Evolutionary conservation across 2,329 filamentous ascomycete species (phyloP).

Genomic region (Xylariaceae sp.): DNA sequence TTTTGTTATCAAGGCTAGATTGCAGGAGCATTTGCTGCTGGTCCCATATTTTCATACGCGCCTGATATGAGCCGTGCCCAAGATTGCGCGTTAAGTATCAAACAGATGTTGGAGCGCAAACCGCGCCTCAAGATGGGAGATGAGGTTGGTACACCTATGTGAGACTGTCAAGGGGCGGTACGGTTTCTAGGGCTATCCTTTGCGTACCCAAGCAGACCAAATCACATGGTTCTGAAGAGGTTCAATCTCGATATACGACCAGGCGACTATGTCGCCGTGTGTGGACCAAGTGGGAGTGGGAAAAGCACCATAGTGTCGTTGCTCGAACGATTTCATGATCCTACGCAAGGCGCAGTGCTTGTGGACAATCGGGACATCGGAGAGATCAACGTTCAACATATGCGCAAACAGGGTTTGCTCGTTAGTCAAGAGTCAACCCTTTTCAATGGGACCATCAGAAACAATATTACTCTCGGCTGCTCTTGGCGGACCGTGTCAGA

Average conservation of each 20-base stretch:
- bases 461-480: too few relatives aligned
- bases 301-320: slow-evolving; percentile 37
- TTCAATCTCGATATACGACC: slow-evolving; percentile 28
- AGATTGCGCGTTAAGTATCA: too few relatives aligned
- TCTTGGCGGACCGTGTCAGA: too few relatives aligned
- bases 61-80: too few relatives aligned
- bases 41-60: too few relatives aligned
- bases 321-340: slow-evolving; percentile 52
- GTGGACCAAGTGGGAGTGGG: slow-evolving; percentile 37
- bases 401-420: slow-evolving; percentile 40
- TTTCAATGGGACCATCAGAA: too few relatives aligned
- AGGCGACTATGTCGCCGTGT: slow-evolving; percentile 37
- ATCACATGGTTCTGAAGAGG: slow-evolving; percentile 22
- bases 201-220: slow-evolving; percentile 41
- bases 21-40: too few relatives aligned
- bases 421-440: slow-evolving; percentile 33
- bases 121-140: too few relatives aligned
- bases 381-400: slow-evolving; percentile 39
- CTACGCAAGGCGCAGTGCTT: slow-evolving; percentile 41
- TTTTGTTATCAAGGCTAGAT: too few relatives aligned
- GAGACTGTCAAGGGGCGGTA: too few relatives aligned
- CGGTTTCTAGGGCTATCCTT: slow-evolving; percentile 38
- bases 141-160: too few relatives aligned
- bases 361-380: slow-evolving; percentile 43
- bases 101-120: too few relatives aligned